Conservation (phyloP, 2,329 filamentous ascomycete genomes). For the Reticulascus tulasneorum region DNA sequence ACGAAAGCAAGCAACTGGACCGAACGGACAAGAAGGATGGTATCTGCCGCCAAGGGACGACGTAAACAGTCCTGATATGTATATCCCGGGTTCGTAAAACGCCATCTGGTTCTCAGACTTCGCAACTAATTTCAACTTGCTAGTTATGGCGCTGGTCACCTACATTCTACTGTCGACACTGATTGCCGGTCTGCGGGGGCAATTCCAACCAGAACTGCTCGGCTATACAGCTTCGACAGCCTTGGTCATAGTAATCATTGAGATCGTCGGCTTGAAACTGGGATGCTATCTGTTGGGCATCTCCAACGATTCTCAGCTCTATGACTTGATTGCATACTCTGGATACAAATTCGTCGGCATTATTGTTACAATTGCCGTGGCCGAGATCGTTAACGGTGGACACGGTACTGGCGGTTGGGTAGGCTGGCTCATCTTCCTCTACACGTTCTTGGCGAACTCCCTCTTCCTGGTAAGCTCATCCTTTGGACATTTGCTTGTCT, state of each 20-base stretch:
- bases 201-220: constrained; percentile 91
- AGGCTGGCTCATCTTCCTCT: constrained; percentile 83
- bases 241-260: constrained; percentile 75
- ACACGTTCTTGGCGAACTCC: constrained; percentile 90
- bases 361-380: constrained; percentile 80
- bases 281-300: constrained; percentile 93
- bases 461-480: constrained; percentile 74
- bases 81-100: too few relatives aligned
- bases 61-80: constrained; percentile 98
- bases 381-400: constrained; percentile 73
- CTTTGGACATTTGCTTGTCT: not conserved
- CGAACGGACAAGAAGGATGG: constrained; percentile 66
- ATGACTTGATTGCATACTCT: constrained; percentile 92
- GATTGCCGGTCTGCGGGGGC: constrained; percentile 81
- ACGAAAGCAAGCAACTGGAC: constrained; percentile 73
- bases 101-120: too few relatives aligned
- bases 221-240: constrained; percentile 85
- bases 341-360: constrained; percentile 99
- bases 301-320: constrained; percentile 86
- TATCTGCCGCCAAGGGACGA: constrained; percentile 93
- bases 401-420: constrained; percentile 83
- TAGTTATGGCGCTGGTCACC: constrained; percentile 96
- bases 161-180: constrained; percentile 94
- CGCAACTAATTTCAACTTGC: too few relatives aligned
- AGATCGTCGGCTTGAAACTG: constrained; percentile 86